These are phyloP conservation scores for Aspergillus fijiensis DNA, from an alignment of 2,329 filamentous ascomycete genomes.

Conservation along the genomic window DNA sequence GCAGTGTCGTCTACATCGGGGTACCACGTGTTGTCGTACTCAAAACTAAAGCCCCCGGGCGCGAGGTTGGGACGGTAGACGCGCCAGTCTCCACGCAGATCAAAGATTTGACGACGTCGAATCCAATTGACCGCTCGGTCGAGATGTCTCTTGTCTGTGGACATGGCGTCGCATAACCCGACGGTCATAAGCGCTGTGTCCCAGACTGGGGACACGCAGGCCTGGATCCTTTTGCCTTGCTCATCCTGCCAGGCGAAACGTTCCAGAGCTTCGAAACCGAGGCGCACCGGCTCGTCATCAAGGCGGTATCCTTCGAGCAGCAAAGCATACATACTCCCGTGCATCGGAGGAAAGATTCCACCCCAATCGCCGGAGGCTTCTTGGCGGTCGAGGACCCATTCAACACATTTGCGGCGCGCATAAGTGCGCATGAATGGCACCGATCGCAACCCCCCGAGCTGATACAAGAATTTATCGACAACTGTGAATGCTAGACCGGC, in stretches of 20 bases:
- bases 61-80: conserved; percentile 22
- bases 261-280: conserved; percentile 30
- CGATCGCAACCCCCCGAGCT: conserved; percentile 17
- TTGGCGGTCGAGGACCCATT: conserved; percentile 36
- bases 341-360: conserved; percentile 32
- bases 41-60: conserved; percentile 33
- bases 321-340: conserved; percentile 27
- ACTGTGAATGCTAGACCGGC: conserved; percentile 7
- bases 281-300: conserved; percentile 19
- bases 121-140: conserved; percentile 16
- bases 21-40: conserved; percentile 34
- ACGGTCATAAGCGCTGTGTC: conserved; percentile 38
- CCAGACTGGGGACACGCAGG: conserved; percentile 33
- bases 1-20: conserved; percentile 38
- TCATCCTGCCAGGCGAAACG: conserved; percentile 26
- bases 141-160: background rate
- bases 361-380: conserved; percentile 32
- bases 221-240: conserved; percentile 30
- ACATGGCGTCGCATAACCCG: conserved; percentile 26
- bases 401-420: conserved; percentile 23
- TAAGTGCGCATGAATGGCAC: conserved; percentile 13
- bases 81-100: conserved; percentile 29
- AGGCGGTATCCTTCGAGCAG: conserved; percentile 30
- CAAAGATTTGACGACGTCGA: conserved; percentile 24
- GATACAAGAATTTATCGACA: conserved; percentile 21